Conservation (phyloP, 1,284 basidiomycete species). For the Sporisorium reilianum region DNA sequence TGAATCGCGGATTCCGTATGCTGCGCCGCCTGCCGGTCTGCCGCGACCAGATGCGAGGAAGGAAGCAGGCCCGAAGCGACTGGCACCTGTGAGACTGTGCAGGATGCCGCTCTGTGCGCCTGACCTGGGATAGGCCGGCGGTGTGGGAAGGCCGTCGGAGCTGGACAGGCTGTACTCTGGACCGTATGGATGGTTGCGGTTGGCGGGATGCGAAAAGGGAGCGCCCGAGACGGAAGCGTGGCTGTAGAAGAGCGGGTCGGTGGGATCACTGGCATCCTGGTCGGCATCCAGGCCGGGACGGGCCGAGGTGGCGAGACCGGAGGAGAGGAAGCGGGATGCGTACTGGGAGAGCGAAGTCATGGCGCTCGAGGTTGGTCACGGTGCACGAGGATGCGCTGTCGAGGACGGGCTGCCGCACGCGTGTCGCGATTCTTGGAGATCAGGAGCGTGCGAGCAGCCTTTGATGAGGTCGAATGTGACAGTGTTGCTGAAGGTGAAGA, state of each 20-base stretch:
- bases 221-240: slow-evolving; percentile 45
- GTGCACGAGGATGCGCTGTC: background rate
- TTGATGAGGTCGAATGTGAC: background rate
- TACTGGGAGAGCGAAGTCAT: slow-evolving; percentile 57
- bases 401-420: slow-evolving; percentile 28
- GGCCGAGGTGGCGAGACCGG: slow-evolving; percentile 31
- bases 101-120: slow-evolving; percentile 42
- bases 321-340: slow-evolving; percentile 54
- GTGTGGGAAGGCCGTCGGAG: slow-evolving; percentile 53
- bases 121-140: slow-evolving; percentile 27
- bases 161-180: slow-evolving; percentile 54
- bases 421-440: background rate
- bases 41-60: slow-evolving; percentile 29
- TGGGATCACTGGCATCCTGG: slow-evolving; percentile 39
- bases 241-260: slow-evolving; percentile 52
- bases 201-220: slow-evolving; percentile 42
- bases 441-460: background rate
- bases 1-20: slow-evolving; percentile 39
- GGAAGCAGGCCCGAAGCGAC: slow-evolving; percentile 47
- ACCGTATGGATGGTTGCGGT: slow-evolving; percentile 41
- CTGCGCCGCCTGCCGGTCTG: slow-evolving; percentile 13
- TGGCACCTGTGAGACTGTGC: slow-evolving; percentile 49
- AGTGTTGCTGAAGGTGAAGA: background rate
- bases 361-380: background rate
- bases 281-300: slow-evolving; percentile 43